These are phyloP conservation scores for Nannochloropsis salina DNA, from an alignment of 108 stramenopile species.

Conservation along the genomic window DNA sequence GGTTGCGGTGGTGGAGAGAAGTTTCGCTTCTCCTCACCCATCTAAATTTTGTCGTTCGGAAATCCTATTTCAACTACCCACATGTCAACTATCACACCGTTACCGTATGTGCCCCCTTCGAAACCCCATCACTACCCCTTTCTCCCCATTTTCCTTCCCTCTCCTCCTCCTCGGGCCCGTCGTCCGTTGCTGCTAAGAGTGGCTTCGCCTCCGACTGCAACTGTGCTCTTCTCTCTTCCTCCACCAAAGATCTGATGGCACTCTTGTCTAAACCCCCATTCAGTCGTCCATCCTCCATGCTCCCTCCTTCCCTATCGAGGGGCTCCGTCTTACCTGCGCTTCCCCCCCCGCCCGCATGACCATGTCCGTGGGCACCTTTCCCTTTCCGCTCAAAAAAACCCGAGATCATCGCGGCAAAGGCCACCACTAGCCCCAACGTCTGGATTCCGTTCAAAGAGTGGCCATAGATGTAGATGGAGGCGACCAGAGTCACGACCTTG, in stretches of 20 bases:
- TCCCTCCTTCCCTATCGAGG: not conserved
- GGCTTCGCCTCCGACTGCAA: constrained; percentile 15
- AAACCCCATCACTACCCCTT: not conserved
- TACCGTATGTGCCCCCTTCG: not conserved
- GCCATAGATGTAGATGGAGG: constrained; percentile 87
- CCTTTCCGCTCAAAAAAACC: constrained; percentile 71
- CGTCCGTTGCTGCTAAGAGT: not conserved
- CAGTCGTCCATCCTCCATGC: not conserved
- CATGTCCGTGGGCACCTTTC: not conserved
- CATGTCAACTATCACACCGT: not conserved
- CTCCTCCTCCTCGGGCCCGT: not conserved
- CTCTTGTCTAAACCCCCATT: not conserved
- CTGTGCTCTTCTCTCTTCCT: not conserved
- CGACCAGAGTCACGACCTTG: constrained; percentile 87
- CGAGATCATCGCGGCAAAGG: constrained; percentile 80
- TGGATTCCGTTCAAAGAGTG: constrained; percentile 75
- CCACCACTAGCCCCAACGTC: constrained; percentile 65
- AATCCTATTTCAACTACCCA: not conserved
- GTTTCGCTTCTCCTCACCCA: too few species aligned
- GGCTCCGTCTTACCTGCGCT: not conserved
- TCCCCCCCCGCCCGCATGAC: not conserved
- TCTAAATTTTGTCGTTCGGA: too few species aligned
- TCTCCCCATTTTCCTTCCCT: not conserved
- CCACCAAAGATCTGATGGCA: not conserved
- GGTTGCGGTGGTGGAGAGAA: too few species aligned